These are phyloP conservation scores for Podosphaera aphanis DNA, from an alignment of 2,329 filamentous ascomycete species.

Conservation along the genomic window DNA sequence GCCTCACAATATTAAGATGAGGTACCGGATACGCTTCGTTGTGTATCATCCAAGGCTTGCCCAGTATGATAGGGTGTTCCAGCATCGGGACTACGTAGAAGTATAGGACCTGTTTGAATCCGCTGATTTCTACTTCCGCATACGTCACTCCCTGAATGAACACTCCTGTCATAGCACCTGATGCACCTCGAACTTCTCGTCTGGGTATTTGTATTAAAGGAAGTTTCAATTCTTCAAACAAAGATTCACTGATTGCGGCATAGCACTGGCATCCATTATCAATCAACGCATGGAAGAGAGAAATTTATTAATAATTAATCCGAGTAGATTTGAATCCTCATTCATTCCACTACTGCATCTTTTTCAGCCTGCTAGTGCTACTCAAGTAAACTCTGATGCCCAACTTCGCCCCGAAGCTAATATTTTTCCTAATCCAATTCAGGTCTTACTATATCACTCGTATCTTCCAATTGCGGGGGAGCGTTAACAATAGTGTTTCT, in stretches of 20 bases:
- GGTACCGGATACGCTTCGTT: no score
- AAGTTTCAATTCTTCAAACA: background rate
- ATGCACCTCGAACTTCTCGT: no score
- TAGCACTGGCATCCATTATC: background rate
- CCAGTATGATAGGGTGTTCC: no score
- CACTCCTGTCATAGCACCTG: background rate
- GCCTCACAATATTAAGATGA: no score
- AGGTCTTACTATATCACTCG: background rate
- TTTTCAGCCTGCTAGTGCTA: background rate
- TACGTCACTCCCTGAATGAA: background rate
- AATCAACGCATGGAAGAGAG: background rate
- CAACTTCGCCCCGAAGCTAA: background rate
- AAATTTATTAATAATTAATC: background rate
- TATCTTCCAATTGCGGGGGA: no score
- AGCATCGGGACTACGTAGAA: background rate
- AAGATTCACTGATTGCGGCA: background rate
- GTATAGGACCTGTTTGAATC: background rate
- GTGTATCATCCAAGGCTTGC: no score
- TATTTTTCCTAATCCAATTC: background rate
- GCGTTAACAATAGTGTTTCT: no score
- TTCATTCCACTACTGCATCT: background rate
- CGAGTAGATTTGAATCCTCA: background rate
- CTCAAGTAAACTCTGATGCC: background rate
- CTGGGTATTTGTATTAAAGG: background rate
- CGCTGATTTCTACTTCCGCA: background rate